Evolutionary conservation across 371 early-diverging fungal genomes (phyloP).

Genomic region (Thermomucor indicae-seudaticae): DNA sequence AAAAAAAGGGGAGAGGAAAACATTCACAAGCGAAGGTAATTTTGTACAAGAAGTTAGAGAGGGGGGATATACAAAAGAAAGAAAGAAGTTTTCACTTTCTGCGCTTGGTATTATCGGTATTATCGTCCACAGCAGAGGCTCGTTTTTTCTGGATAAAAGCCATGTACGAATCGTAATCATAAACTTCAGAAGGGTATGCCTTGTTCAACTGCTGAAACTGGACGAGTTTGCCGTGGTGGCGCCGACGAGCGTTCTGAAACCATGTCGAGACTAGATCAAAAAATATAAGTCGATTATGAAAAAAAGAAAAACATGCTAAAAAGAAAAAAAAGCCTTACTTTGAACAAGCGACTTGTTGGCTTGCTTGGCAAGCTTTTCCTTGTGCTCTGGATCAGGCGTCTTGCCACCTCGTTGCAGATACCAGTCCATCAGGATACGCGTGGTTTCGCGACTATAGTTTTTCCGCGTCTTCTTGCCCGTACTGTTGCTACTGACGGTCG

Average conservation of each 20-base stretch:
- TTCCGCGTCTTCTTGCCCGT: constrained; percentile 36
- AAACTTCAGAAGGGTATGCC: constrained; percentile 18
- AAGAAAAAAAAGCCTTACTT: constrained; percentile 20
- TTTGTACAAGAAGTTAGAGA: too few species aligned
- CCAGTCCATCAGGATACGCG: constrained; percentile 32
- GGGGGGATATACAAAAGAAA: too few species aligned
- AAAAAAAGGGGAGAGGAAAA: too few species aligned
- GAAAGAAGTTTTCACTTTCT: too few species aligned
- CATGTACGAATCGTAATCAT: constrained; percentile 23
- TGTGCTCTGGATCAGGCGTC: constrained; percentile 21
- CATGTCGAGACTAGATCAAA: constrained; percentile 30
- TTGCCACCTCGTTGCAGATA: constrained; percentile 25
- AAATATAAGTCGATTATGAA: too few species aligned
- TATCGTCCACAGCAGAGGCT: too few species aligned
- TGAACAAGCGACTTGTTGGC: constrained; percentile 25
- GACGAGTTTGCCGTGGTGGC: constrained; percentile 25
- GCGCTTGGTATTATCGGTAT: too few species aligned
- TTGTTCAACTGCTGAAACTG: constrained; percentile 12
- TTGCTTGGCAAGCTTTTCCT: constrained; percentile 12
- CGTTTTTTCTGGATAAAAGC: constrained; percentile 9
- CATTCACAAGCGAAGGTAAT: too few species aligned
- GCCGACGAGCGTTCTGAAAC: constrained; percentile 42
- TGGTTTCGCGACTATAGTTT: constrained; percentile 25
- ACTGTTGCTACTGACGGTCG: too few species aligned
- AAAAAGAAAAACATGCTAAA: too few species aligned